Percentiles rank a stretch among this genome's conserved stretches.
Conservation (phyloP, 169 alveolate species). For the Blepharisma undulans region DNA sequence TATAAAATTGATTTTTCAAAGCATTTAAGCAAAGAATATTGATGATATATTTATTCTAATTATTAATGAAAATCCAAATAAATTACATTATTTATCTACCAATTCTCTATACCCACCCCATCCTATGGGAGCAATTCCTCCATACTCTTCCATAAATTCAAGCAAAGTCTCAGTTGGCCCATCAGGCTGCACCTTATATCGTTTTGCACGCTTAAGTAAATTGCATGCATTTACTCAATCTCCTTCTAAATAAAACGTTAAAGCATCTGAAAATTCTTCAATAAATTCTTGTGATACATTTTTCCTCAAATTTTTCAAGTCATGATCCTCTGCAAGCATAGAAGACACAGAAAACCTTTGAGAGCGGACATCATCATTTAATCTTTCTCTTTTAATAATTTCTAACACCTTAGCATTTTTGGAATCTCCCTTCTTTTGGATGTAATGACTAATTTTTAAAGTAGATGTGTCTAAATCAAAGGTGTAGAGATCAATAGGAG, state of each 20-base stretch:
- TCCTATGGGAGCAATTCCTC: slow-evolving; percentile 78
- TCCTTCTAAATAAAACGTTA: slow-evolving; percentile 36
- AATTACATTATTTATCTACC: slow-evolving; percentile 69
- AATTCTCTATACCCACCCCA: slow-evolving; percentile 91
- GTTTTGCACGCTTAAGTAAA: slow-evolving; percentile 32
- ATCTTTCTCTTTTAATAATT: slow-evolving; percentile 24
- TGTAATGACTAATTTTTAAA: not conserved
- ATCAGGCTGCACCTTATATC: slow-evolving; percentile 48
- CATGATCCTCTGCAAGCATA: slow-evolving; percentile 29
- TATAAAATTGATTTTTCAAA: no score
- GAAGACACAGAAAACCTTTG: slow-evolving; percentile 1
- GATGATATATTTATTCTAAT: not conserved
- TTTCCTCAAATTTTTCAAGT: slow-evolving; percentile 3
- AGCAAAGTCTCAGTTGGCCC: slow-evolving; percentile 83
- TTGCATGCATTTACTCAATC: slow-evolving; percentile 33
- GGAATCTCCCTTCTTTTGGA: not conserved
- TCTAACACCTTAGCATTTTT: not conserved
- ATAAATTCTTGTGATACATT: slow-evolving; percentile 18
- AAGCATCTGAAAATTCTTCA: slow-evolving; percentile 11
- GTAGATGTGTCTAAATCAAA: slow-evolving; percentile 73
- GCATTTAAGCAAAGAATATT: no score
- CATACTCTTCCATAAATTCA: slow-evolving; percentile 69
- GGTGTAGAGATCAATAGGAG: slow-evolving; percentile 90
- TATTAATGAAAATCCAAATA: no score
- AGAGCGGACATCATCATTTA: not conserved